Percentiles rank a stretch among this genome's conserved stretches.
These are phyloP conservation scores for Urostyla sp. DNA, from an alignment of 73 alveolate genomes.

Conservation along the genomic window DNA sequence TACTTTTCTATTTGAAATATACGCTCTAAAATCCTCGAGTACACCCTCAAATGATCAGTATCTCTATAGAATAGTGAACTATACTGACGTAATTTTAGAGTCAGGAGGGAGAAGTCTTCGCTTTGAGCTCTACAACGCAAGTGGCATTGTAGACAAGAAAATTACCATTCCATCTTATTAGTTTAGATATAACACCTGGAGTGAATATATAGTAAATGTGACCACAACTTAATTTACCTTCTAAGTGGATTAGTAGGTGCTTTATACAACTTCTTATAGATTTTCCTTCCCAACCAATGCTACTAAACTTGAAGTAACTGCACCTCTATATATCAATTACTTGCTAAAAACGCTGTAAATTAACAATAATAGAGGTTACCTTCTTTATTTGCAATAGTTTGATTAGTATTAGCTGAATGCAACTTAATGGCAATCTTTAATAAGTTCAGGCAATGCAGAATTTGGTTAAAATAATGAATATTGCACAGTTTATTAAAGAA, in stretches of 20 bases:
- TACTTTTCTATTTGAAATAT: not conserved
- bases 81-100: not conserved
- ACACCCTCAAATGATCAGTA: not conserved
- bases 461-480: no score
- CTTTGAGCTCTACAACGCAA: not conserved
- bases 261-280: not conserved
- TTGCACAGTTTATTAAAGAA: no score
- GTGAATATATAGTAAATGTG: not conserved
- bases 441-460: no score
- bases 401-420: no score
- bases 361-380: no score
- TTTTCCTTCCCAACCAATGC: not conserved
- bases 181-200: not conserved
- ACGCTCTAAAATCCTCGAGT: not conserved
- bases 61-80: not conserved
- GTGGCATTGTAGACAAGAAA: not conserved
- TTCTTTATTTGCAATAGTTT: no score
- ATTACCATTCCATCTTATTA: not conserved
- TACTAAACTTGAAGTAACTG: no score
- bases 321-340: no score
- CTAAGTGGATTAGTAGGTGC: not conserved
- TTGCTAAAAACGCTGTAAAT: no score
- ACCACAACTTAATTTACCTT: not conserved
- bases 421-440: no score
- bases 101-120: not conserved